Conservation (phyloP, 306 rosid species). For the Crataegus laevigata region DNA sequence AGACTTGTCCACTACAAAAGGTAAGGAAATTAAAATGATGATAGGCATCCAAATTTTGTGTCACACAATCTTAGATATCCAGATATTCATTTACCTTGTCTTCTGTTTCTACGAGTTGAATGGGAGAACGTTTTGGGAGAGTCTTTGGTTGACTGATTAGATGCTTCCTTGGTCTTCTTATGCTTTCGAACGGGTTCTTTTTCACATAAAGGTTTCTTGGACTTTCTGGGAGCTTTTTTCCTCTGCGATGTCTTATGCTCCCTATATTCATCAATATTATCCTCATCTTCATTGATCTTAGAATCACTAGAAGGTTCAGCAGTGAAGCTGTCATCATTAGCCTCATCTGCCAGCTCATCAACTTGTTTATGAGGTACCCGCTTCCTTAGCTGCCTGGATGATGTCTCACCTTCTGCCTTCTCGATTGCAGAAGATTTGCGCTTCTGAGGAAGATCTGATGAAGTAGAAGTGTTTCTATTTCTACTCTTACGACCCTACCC, state of each 20-base stretch:
- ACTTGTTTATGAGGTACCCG: slow-evolving; percentile 24
- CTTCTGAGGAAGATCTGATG: slow-evolving; percentile 25
- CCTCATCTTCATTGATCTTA: slow-evolving; percentile 31
- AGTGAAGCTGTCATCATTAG: slow-evolving; percentile 20
- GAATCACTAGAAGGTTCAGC: slow-evolving; percentile 33
- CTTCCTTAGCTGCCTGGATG: slow-evolving; percentile 43
- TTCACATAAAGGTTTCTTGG: slow-evolving; percentile 45
- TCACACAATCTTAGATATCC: neutral
- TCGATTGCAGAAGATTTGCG: slow-evolving; percentile 18
- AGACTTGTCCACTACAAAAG: slow-evolving; percentile 56
- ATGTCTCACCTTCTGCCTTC: slow-evolving; percentile 31
- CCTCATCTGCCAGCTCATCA: slow-evolving; percentile 29
- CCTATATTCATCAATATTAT: slow-evolving; percentile 28
- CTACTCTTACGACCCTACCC: slow-evolving; percentile 30
- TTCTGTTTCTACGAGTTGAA: slow-evolving; percentile 64
- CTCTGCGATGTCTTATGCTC: slow-evolving; percentile 31
- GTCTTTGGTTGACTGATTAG: slow-evolving; percentile 21
- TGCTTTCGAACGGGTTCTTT: slow-evolving; percentile 43
- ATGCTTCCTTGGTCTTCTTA: slow-evolving; percentile 35
- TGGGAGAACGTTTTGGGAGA: slow-evolving; percentile 66
- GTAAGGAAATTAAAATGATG: slow-evolving; percentile 21
- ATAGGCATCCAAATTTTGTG: neutral
- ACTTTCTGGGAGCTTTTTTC: slow-evolving; percentile 32
- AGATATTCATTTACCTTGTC: slow-evolving; percentile 43
- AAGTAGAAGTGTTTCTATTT: slow-evolving; percentile 18